Evolutionary conservation across 495 filamentous ascomycete species (phyloP).

Genomic region (Tuber umbilicatum): DNA sequence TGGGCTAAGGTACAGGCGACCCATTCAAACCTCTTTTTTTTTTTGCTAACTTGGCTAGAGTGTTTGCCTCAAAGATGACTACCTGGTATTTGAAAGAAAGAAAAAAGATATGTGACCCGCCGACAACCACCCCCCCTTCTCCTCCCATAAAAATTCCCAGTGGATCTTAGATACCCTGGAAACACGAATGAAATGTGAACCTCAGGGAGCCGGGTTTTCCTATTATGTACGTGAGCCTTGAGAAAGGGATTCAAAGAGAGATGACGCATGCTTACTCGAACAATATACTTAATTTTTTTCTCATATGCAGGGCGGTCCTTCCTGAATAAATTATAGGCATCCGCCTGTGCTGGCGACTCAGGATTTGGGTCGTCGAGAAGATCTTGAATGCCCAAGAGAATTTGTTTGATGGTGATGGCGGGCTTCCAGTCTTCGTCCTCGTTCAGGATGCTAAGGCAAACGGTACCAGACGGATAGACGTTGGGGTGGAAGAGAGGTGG

Average conservation of each 20-base stretch:
- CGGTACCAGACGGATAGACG: slow-evolving; percentile 96
- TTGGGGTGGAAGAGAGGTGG: slow-evolving; percentile 98
- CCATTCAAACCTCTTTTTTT: neutral
- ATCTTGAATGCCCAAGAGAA: slow-evolving; percentile 91
- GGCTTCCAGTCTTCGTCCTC: slow-evolving; percentile 99
- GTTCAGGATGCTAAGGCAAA: slow-evolving; percentile 95
- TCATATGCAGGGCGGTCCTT: slow-evolving; percentile 84
- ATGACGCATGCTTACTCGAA: slow-evolving; percentile 43
- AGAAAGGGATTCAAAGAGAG: neutral
- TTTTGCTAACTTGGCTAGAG: neutral
- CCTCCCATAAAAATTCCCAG: neutral
- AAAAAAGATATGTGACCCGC: neutral
- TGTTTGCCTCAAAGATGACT: neutral
- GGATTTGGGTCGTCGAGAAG: slow-evolving; percentile 95
- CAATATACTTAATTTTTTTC: slow-evolving; percentile 73
- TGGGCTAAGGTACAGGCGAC: neutral
- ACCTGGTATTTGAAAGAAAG: neutral
- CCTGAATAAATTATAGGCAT: slow-evolving; percentile 95
- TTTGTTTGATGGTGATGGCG: slow-evolving; percentile 95
- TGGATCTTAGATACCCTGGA: neutral
- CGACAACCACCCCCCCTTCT: neutral
- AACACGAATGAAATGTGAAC: neutral
- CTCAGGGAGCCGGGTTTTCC: slow-evolving; percentile 38
- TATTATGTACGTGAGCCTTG: slow-evolving; percentile 9
- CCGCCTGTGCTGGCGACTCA: slow-evolving; percentile 91